Evolutionary conservation across 805 yeast genomes (phyloP).

Genomic region (Candida jianshihensis): DNA sequence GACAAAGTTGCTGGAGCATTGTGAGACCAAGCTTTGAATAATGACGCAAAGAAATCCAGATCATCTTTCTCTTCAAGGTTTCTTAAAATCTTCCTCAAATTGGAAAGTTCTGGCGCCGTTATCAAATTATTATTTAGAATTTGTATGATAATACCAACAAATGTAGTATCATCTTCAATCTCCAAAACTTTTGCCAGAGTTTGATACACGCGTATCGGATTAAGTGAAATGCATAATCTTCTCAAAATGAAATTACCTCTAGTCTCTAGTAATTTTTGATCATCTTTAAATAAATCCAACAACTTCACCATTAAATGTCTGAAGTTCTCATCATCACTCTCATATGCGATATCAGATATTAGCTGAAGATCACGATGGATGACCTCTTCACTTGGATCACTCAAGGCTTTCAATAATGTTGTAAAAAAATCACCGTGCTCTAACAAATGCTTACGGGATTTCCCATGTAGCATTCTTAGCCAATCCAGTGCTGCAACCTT

Average conservation of each 20-base stretch:
- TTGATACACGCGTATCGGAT: conserved; percentile 77
- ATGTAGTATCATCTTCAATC: conserved; percentile 52
- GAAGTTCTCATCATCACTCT: conserved; percentile 70
- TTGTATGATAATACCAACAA: conserved; percentile 76
- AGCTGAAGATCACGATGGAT: conserved; percentile 66
- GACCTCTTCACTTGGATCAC: conserved; percentile 69
- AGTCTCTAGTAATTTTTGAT: conserved; percentile 55
- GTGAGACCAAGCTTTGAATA: conserved; percentile 88
- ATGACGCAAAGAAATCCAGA: conserved; percentile 59
- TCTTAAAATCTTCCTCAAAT: conserved; percentile 62
- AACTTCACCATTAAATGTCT: conserved; percentile 68
- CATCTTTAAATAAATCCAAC: conserved; percentile 61
- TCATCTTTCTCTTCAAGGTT: conserved; percentile 57
- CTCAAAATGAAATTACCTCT: conserved; percentile 80
- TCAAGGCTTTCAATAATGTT: conserved; percentile 65
- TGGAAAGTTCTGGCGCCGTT: conserved; percentile 74
- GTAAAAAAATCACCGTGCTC: conserved; percentile 61
- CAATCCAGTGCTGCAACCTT: conserved; percentile 83
- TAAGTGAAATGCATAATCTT: conserved; percentile 72
- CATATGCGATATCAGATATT: conserved; percentile 63
- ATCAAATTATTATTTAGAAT: conserved; percentile 80
- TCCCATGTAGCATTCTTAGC: conserved; percentile 74
- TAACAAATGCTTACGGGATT: conserved; percentile 51
- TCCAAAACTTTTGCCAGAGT: conserved; percentile 72
- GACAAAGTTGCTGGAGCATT: conserved; percentile 86